These are phyloP conservation scores for Gonapodya prolifera DNA, from an alignment of 192 early-diverging fungal genomes.

Conservation along the genomic window DNA sequence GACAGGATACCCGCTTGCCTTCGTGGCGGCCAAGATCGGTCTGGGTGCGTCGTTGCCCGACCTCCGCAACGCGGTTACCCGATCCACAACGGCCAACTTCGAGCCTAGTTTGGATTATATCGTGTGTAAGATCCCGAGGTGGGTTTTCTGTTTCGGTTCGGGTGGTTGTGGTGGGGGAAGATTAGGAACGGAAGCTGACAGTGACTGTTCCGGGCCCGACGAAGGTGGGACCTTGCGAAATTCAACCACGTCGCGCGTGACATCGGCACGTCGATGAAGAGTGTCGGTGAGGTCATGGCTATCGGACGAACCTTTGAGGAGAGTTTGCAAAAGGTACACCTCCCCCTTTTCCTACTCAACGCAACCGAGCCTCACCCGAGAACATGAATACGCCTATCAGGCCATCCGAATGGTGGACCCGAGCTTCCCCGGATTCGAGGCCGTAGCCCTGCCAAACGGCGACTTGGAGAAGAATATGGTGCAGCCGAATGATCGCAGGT, in stretches of 20 bases:
- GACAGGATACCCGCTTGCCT: conserved; percentile 94
- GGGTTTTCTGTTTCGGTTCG: no score
- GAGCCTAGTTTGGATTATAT: conserved; percentile 93
- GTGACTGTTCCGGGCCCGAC: no score
- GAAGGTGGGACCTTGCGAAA: conserved; percentile 88
- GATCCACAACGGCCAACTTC: conserved; percentile 89
- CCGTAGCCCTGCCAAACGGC: conserved; percentile 63
- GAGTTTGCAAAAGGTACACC: conserved; percentile 77
- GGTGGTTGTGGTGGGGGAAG: no score
- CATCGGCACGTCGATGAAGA: conserved; percentile 84
- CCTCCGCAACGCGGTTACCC: conserved; percentile 81
- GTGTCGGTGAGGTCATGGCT: conserved; percentile 97
- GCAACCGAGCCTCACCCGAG: background rate
- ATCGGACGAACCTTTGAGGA: conserved; percentile 97
- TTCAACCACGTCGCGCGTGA: conserved; percentile 81
- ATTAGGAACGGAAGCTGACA: no score
- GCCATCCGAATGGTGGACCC: conserved; percentile 92
- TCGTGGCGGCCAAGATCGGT: conserved; percentile 94
- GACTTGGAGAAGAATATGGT: conserved; percentile 57
- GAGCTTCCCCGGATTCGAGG: conserved; percentile 70
- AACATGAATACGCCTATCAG: conserved; percentile 7
- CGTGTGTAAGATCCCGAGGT: conserved; percentile 94
- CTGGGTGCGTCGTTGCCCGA: conserved; percentile 79
- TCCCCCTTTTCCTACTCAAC: no score
- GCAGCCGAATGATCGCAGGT: conserved; percentile 61